A percentile compares a stretch with the other conserved stretches of the same genome.
Evolutionary conservation across 495 filamentous ascomycete species (phyloP).

Genomic region (Hypoxylon crocopeplum): DNA sequence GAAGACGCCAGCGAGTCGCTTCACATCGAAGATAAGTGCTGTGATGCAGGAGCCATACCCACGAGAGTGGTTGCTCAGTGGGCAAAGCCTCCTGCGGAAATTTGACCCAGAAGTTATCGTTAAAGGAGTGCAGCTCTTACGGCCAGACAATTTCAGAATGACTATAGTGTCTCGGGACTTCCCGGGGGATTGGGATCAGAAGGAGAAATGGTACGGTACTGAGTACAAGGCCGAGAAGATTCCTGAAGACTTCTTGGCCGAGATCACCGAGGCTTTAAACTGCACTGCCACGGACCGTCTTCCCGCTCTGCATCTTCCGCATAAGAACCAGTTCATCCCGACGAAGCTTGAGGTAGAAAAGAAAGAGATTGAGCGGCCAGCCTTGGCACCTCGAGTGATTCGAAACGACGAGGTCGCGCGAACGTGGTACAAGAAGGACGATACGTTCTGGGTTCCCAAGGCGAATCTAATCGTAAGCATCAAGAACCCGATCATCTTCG

Average conservation of each 20-base stretch:
- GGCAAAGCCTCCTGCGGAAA: constrained; percentile 68
- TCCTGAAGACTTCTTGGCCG: constrained; percentile 72
- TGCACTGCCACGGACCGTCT: constrained; percentile 65
- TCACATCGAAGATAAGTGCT: constrained; percentile 80
- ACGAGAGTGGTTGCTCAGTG: constrained; percentile 85
- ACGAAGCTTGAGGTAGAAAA: constrained; percentile 93
- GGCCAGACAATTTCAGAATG: constrained; percentile 89
- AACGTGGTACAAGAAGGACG: constrained; percentile 99
- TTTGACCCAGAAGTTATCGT: constrained; percentile 80
- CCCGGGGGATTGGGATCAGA: constrained; percentile 83
- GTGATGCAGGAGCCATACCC: constrained; percentile 91
- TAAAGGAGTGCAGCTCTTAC: constrained; percentile 74
- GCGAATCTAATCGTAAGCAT: constrained; percentile 82
- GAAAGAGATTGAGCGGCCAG: constrained; percentile 78
- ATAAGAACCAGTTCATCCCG: constrained; percentile 95
- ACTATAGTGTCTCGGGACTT: constrained; percentile 80
- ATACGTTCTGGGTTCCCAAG: constrained; percentile 98
- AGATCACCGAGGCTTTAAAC: constrained; percentile 68
- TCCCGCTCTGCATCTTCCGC: constrained; percentile 81
- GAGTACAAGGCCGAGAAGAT: constrained; percentile 89
- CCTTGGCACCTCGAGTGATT: constrained; percentile 80
- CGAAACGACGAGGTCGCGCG: constrained; percentile 83
- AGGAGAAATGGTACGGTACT: constrained; percentile 98
- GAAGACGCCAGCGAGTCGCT: constrained; percentile 86
- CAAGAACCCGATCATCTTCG: constrained; percentile 76